Evolutionary conservation across 148 eudicot genomes (phyloP), one percentile per base, ranked within the genome.

Genomic region (Silene conica): DNA sequence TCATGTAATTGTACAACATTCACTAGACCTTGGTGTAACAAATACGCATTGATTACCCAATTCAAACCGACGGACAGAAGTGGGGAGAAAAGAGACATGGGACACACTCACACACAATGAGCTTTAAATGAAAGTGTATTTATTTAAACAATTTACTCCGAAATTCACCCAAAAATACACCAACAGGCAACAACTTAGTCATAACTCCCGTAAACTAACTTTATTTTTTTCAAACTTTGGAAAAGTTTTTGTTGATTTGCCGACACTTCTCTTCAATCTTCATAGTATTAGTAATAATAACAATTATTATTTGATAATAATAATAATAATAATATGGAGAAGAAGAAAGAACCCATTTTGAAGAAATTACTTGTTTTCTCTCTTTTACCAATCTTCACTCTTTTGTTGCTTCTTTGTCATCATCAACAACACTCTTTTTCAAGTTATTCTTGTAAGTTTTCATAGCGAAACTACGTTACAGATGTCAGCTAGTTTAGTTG

Each of bases 261-360:
- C 55, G 55, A 50, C 55, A 50, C 55, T 50, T 34, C 41, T n/a
- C 41, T 34, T 48, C 14, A 48, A 11, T 11, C 54, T 15, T 50
- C 14, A 50, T 50, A 50, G 18, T 50, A 50, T 2, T 50, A 15
- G 55, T 50, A 50, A 50, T 4, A 50, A 50, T 18, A 50, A 50
- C 16, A 50, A 50, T 18, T 13, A 50, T 50, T 13, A 50, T 50
- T 50, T 13, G 5, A 50, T 15, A 50, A 2, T 50, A 67, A 34
- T 3, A 72, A 13, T 13, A 4, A 50, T 15, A 50, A 2, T 50
- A 67, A 34, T 3, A 72, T 80, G 83, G 76, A 80, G 76, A 80
- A 80, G 70, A 80, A 75, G 26, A 67, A 67, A 52, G 83, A 80
- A 19, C 76, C 76, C 71, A 60, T 76, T n/a, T 23, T 76, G 15